Conservation (phyloP, 192 early-diverging fungal species). For the Coemansia javaensis region DNA sequence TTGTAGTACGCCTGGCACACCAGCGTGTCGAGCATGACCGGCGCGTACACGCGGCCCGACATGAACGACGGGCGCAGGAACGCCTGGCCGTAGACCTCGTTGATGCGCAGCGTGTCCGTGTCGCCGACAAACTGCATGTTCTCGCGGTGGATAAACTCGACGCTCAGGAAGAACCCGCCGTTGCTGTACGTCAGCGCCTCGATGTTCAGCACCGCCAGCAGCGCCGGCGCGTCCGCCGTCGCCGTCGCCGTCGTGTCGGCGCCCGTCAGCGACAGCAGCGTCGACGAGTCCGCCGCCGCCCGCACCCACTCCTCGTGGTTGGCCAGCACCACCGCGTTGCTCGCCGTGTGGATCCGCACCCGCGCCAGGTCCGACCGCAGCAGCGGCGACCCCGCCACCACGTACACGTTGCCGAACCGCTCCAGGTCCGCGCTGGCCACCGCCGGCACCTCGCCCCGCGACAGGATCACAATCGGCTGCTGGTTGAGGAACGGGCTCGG, state of each 20-base stretch:
- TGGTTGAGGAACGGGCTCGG: slow-evolving; percentile 27
- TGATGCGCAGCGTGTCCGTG: slow-evolving; percentile 52
- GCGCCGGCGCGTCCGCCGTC: slow-evolving; percentile 59
- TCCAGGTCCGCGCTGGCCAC: slow-evolving; percentile 39
- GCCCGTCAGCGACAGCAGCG: slow-evolving; percentile 32
- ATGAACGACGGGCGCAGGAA: slow-evolving; percentile 65
- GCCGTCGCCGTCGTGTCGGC: slow-evolving; percentile 48
- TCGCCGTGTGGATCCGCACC: slow-evolving; percentile 54
- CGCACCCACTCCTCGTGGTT: slow-evolving; percentile 47
- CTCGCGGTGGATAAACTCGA: slow-evolving; percentile 69
- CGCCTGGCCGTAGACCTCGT: slow-evolving; percentile 58
- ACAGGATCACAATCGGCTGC: slow-evolving; percentile 60
- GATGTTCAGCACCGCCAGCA: slow-evolving; percentile 65
- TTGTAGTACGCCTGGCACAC: slow-evolving; percentile 72
- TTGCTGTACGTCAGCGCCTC: slow-evolving; percentile 50
- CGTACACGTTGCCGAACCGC: slow-evolving; percentile 51
- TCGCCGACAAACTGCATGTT: slow-evolving; percentile 75
- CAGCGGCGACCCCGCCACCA: slow-evolving; percentile 57
- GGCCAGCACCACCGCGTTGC: slow-evolving; percentile 56
- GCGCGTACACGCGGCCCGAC: slow-evolving; percentile 66
- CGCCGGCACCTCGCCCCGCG: slow-evolving; percentile 39
- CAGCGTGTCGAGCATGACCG: slow-evolving; percentile 66
- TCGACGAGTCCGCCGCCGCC: slow-evolving; percentile 30
- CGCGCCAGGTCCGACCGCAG: slow-evolving; percentile 57
- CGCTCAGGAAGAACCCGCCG: slow-evolving; percentile 57